These are phyloP conservation scores for Perkinsus olseni DNA, from an alignment of 169 alveolate genomes.

Conservation along the genomic window DNA sequence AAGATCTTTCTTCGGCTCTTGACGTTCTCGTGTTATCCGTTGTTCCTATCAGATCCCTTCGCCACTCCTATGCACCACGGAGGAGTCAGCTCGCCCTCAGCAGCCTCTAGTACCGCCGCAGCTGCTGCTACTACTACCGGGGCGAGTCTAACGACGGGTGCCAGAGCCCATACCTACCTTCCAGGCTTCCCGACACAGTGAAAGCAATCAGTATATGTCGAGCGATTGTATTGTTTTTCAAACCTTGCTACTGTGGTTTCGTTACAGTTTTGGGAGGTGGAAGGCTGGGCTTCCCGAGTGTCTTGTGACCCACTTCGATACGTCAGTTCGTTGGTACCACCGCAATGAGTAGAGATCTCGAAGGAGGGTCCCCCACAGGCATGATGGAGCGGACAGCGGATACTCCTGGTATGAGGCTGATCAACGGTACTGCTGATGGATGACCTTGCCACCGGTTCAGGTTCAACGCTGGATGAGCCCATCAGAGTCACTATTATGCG, in stretches of 20 bases:
- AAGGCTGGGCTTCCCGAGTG: no score
- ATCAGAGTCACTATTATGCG: background rate
- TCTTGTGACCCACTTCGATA: no score
- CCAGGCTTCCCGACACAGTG: background rate
- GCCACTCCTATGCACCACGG: background rate
- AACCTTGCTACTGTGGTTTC: background rate
- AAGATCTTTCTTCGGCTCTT: background rate
- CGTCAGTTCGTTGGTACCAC: background rate
- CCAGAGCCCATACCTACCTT: background rate
- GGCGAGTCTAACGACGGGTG: background rate
- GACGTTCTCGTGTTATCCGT: no score
- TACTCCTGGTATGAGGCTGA: background rate
- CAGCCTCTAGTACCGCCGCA: background rate
- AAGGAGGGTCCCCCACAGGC: background rate
- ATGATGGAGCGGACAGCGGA: background rate
- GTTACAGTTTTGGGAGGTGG: background rate
- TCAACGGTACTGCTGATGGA: background rate
- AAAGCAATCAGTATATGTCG: background rate
- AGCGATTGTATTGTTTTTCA: background rate
- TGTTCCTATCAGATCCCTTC: background rate
- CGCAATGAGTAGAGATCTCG: background rate
- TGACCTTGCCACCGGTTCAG: background rate
- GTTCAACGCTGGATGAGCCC: background rate
- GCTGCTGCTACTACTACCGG: background rate
- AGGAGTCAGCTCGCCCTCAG: background rate